Conservation (phyloP, 139 green algal species). For the Diplosphaera chodatii region DNA sequence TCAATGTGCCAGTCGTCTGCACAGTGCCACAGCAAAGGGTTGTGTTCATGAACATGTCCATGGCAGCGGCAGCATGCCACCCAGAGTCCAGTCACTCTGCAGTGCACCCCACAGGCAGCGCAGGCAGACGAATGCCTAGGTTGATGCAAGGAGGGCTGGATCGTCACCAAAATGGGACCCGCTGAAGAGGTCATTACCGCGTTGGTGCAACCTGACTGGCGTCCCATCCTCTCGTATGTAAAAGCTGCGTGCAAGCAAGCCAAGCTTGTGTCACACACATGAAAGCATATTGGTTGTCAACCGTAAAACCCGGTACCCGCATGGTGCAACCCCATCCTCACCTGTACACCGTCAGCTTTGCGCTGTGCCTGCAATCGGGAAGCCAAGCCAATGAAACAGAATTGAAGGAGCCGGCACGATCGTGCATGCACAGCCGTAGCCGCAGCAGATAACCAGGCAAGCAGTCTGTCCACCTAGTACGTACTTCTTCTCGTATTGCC, state of each 20-base stretch:
- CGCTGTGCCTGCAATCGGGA: neutral
- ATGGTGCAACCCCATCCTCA: too few relatives aligned
- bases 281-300: too few relatives aligned
- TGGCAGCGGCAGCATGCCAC: too few relatives aligned
- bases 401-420: neutral
- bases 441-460: neutral
- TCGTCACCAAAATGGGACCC: neutral
- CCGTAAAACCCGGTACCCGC: too few relatives aligned
- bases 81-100: too few relatives aligned
- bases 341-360: neutral
- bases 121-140: too few relatives aligned
- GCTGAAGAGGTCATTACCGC: neutral
- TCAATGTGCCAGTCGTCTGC: neutral
- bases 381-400: neutral
- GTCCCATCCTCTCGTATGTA: neutral
- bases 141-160: neutral
- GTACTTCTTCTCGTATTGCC: neutral
- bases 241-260: neutral
- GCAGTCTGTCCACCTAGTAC: neutral
- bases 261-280: too few relatives aligned
- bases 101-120: neutral
- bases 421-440: neutral
- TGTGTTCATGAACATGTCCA: too few relatives aligned
- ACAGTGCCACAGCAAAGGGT: too few relatives aligned
- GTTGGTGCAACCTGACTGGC: neutral